Conservation (phyloP, 306 rosid genomes). For the Pterocarpus macrocarpus region DNA sequence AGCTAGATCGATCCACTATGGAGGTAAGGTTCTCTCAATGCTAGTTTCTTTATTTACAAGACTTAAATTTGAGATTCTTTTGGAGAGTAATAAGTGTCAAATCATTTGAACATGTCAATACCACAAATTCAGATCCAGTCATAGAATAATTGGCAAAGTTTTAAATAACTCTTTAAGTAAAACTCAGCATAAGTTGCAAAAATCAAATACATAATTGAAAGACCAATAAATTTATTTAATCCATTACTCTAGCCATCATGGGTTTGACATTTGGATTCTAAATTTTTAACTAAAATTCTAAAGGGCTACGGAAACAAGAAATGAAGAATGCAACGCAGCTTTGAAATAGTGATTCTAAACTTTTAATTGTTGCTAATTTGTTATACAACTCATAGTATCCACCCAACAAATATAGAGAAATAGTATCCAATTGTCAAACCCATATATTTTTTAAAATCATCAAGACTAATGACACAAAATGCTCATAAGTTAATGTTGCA, state of each 20-base stretch:
- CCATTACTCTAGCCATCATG: not conserved
- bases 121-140: not conserved
- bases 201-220: not conserved
- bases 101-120: not conserved
- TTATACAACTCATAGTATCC: not conserved
- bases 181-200: not conserved
- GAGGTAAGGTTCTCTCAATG: too few species aligned
- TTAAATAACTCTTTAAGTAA: not conserved
- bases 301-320: slow-evolving; percentile 1
- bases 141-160: slow-evolving; percentile 2
- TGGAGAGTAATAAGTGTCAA: too few species aligned
- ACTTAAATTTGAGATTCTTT: too few species aligned
- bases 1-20: too few species aligned
- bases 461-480: not conserved
- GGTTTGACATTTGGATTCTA: not conserved
- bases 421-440: not conserved
- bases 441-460: not conserved
- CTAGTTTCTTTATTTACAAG: too few species aligned
- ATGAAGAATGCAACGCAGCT: not conserved
- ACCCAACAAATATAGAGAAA: not conserved
- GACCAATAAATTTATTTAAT: not conserved
- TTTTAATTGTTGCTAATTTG: not conserved
- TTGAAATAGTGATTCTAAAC: not conserved
- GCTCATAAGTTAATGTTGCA: not conserved
- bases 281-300: not conserved